Base-by-base conservation (phyloP, 495 filamentous ascomycete genomes). In the Penicillium verhagenii region DNA sequence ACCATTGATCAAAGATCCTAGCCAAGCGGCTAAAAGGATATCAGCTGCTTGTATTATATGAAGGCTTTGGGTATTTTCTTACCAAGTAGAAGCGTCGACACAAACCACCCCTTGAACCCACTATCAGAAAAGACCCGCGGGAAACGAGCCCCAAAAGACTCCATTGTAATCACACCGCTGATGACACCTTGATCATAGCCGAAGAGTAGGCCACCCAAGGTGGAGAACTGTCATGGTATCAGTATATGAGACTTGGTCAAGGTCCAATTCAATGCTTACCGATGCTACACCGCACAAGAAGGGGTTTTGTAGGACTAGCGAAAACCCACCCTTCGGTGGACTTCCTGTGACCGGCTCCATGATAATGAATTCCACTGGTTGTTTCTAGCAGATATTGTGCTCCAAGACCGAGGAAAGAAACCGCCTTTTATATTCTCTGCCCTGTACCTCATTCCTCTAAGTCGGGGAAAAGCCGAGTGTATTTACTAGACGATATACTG, bases 81-180 rank as follows among this genome's bases (percentile, higher is more conserved):
- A 66, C 90, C 90, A 4, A 95, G 79, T 59, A 92, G 83, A 57
- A 93, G 82, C 52, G 92, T 92, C 2, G 90, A 82, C 5, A 89
- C 89, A 45, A 92, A 74, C 85, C 88, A 90, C 25, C 88, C 89
- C 64, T 90, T 89, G 53, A 73, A 84, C 0, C 85, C 82, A 59
- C 82, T 79, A 59, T 89, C 78, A 0, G 72, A 61, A 52, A 79
- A 82, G 42, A 85, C 86, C 19, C 79, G 76, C 31, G 84, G 85
- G 79, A 90, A 90, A 46, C 87, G 64, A 44, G 68, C 65, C 3
- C 59, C 68, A 50, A 74, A 72, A 18, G 70, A 70, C 42, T 74
- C 63, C 75, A 79, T 79, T 8, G 73, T 74, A 45, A 72, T 60
- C n/a, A 75, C 67, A 33, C 72, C 72, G 3, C 64, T 67, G 6